These are phyloP conservation scores for Raffaelea albimanens DNA, from an alignment of 2,329 filamentous ascomycete species.

Conservation along the genomic window DNA sequence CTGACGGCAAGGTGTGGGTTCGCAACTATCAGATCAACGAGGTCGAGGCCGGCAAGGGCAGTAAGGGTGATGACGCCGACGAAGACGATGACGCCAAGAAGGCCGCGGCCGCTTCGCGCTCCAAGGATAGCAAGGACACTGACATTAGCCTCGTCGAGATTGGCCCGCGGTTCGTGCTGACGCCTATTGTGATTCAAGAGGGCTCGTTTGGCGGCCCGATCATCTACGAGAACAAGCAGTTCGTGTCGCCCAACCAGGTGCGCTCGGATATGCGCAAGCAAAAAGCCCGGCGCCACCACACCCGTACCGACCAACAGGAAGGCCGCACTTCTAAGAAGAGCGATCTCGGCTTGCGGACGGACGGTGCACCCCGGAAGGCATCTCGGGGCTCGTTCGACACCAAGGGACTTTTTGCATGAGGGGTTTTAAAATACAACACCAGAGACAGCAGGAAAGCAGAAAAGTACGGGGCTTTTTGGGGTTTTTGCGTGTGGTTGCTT, in stretches of 20 bases:
- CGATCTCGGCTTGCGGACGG: constrained; percentile 63
- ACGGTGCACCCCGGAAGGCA: constrained; percentile 48
- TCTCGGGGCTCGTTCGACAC: constrained; percentile 66
- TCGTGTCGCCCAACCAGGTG: constrained; percentile 92
- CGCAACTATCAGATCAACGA: constrained; percentile 90
- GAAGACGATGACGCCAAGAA: constrained; percentile 19
- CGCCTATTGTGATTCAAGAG: constrained; percentile 90
- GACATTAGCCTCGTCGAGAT: constrained; percentile 85
- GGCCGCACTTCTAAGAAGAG: constrained; percentile 67
- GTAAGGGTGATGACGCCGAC: constrained; percentile 25
- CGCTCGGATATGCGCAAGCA: constrained; percentile 67
- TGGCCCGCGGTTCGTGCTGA: constrained; percentile 84
- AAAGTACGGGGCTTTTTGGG: background rate
- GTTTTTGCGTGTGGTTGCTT: too few relatives aligned
- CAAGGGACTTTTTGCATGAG: constrained; percentile 63
- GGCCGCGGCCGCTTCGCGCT: constrained; percentile 43
- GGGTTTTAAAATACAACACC: background rate
- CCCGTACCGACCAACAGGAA: constrained; percentile 62
- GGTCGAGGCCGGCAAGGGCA: constrained; percentile 50
- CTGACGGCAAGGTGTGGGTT: constrained; percentile 93
- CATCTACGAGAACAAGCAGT: constrained; percentile 97
- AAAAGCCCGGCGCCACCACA: constrained; percentile 71
- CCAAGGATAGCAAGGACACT: constrained; percentile 41
- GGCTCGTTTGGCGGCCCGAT: constrained; percentile 92
- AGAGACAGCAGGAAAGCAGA: background rate